Percentiles rank a stretch among this genome's conserved stretches.
Evolutionary conservation across 225 moss, liverwort and hornwort genomes (phyloP).

Genomic region (Sphagnum tenellum): DNA sequence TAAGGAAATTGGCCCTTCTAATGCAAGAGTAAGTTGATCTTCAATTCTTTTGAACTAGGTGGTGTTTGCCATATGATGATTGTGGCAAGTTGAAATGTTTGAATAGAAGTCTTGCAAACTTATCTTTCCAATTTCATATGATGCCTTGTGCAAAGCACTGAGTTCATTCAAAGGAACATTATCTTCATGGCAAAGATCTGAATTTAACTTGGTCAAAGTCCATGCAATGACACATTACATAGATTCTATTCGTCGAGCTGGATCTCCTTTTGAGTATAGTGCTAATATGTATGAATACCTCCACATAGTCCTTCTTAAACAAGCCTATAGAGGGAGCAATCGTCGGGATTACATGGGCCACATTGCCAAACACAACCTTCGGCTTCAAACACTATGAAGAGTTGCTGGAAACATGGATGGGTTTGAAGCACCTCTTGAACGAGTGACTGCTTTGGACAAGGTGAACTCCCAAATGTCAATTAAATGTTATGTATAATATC

Average conservation of each 20-base stretch:
- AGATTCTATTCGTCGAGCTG: not conserved
- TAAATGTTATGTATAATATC: no score
- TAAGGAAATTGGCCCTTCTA: no score
- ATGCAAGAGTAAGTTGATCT: no score
- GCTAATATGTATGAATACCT: not conserved
- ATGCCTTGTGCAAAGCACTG: no score
- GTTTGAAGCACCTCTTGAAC: not conserved
- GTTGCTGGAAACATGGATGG: not conserved
- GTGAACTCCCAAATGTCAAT: not conserved
- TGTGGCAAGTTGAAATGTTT: no score
- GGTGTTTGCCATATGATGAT: no score
- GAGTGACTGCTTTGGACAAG: not conserved
- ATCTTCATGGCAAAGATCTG: not conserved
- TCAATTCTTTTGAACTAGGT: no score
- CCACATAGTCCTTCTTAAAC: not conserved
- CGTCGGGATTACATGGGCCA: not conserved
- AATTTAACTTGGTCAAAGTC: slow-evolving; percentile 2
- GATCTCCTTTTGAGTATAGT: slow-evolving; percentile 1
- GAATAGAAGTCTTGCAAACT: no score
- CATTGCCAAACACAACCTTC: not conserved
- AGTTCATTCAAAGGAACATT: no score
- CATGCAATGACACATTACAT: slow-evolving; percentile 1
- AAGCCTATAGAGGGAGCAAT: slow-evolving; percentile 1
- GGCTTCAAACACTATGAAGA: not conserved
- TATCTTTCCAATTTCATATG: no score